Conservation (phyloP, 192 early-diverging fungal genomes). For the Polychytrium aggregatum region DNA sequence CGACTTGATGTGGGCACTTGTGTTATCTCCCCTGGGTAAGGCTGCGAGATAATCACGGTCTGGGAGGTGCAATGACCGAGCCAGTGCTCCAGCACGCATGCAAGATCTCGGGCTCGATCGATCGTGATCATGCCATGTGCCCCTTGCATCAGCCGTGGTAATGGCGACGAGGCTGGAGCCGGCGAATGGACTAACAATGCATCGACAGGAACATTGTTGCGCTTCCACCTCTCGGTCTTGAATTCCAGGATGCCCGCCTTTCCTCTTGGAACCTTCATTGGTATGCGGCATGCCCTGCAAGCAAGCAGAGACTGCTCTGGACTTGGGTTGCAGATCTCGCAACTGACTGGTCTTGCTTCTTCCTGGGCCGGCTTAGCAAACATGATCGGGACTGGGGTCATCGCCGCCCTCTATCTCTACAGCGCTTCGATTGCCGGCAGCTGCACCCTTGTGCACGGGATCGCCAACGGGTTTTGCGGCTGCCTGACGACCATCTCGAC, state of each 20-base stretch:
- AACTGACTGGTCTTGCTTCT: not conserved
- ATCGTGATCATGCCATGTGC: too few species aligned
- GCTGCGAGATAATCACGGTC: too few species aligned
- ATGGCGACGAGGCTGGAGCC: too few species aligned
- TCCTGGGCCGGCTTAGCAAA: conserved; percentile 18
- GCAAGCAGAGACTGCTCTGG: not conserved
- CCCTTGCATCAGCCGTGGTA: too few species aligned
- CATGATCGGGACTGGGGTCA: conserved; percentile 14
- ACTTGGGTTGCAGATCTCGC: not conserved
- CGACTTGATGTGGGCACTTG: too few species aligned
- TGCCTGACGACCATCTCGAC: conserved; percentile 62
- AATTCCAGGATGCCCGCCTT: conserved; percentile 9
- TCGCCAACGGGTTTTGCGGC: conserved; percentile 51
- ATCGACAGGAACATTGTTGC: conserved; percentile 17
- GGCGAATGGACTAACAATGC: too few species aligned
- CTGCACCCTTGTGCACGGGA: conserved; percentile 14
- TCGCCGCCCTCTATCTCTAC: conserved; percentile 9
- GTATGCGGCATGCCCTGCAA: conserved; percentile 3
- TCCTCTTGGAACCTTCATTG: conserved; percentile 23
- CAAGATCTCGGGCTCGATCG: too few species aligned
- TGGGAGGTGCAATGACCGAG: too few species aligned
- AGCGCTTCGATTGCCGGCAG: not conserved
- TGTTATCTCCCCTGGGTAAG: too few species aligned
- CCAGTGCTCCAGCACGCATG: too few species aligned
- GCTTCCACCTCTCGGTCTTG: conserved; percentile 11